These are phyloP conservation scores for Coprinellus aureogranulatus DNA, from an alignment of 768 basidiomycete species.

Conservation along the genomic window DNA sequence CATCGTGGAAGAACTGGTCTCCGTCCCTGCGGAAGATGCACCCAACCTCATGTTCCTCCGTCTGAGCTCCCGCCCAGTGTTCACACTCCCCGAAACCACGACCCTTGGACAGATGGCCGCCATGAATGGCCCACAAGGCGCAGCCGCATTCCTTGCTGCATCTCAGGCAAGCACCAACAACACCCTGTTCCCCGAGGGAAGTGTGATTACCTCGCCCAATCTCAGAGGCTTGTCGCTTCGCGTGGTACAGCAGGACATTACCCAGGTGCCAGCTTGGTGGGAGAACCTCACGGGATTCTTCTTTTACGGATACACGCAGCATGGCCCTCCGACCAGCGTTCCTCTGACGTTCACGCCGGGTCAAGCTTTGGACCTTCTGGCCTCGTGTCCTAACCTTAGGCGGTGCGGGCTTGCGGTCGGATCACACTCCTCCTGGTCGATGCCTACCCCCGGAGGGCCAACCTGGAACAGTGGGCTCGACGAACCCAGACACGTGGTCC, in stretches of 20 bases:
- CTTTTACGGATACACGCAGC: not conserved
- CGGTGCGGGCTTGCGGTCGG: not conserved
- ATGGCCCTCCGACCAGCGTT: not conserved
- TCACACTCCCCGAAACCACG: not conserved
- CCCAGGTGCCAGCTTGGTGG: not conserved
- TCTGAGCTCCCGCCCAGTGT: not conserved
- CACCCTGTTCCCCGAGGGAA: not conserved
- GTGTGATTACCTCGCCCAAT: not conserved
- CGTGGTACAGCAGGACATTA: not conserved
- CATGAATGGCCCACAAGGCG: not conserved
- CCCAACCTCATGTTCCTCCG: not conserved
- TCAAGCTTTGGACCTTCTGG: not conserved
- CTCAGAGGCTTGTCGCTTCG: not conserved
- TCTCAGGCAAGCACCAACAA: too few species aligned
- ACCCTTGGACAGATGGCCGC: not conserved
- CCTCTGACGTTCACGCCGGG: not conserved
- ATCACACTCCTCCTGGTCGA: not conserved
- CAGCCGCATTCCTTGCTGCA: not conserved
- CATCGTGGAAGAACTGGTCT: slow-evolving; percentile 8
- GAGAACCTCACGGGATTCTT: not conserved
- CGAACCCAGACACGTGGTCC: not conserved
- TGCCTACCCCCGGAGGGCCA: not conserved
- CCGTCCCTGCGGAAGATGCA: slow-evolving; percentile 5
- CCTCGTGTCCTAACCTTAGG: not conserved
- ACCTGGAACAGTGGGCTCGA: not conserved